Percentiles rank a stretch among this genome's conserved stretches.
phyloP scores from a whole-genome alignment of 2,329 filamentous ascomycete genomes.

The Lithohypha guttulata region DNA sequence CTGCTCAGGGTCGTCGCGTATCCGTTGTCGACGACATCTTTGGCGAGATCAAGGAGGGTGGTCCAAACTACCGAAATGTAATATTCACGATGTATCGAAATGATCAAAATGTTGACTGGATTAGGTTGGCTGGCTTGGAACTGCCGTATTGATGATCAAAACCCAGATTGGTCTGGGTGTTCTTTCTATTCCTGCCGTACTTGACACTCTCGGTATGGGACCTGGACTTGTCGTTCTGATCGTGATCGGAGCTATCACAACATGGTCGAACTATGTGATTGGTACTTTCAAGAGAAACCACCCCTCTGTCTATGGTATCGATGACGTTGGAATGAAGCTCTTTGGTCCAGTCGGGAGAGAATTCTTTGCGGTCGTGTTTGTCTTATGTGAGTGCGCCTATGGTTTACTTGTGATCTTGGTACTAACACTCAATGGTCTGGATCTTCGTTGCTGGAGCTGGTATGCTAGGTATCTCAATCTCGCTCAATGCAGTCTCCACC shows the following conservation, averaged over 20 bases:
- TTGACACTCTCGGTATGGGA: conserved; percentile 43
- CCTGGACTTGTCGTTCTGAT: conserved; percentile 46
- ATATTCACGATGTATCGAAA: not conserved
- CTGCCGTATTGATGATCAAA: conserved; percentile 45
- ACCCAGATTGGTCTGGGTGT: conserved; percentile 49
- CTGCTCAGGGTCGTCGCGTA: conserved; percentile 11
- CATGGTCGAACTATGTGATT: conserved; percentile 51
- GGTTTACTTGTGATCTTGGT: conserved; percentile 1
- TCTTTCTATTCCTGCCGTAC: conserved; percentile 43
- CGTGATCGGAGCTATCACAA: conserved; percentile 43
- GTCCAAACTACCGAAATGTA: conserved; percentile 26
- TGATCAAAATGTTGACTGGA: conserved; percentile 6
- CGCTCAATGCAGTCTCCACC: conserved; percentile 48
- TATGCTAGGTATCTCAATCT: conserved; percentile 49
- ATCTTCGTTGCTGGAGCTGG: conserved; percentile 47
- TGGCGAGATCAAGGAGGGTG: conserved; percentile 27
- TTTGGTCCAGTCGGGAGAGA: conserved; percentile 44
- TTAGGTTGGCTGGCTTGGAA: conserved; percentile 37
- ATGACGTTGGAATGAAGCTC: conserved; percentile 55
- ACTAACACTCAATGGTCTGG: conserved; percentile 26
- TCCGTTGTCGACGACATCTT: conserved; percentile 26
- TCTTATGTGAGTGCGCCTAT: conserved; percentile 36
- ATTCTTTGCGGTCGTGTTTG: conserved; percentile 46
- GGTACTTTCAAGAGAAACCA: conserved; percentile 25
- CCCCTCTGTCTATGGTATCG: conserved; percentile 54